phyloP scores from a whole-genome alignment of 2,329 filamentous ascomycete species.

The Albifimbria verrucaria region DNA sequence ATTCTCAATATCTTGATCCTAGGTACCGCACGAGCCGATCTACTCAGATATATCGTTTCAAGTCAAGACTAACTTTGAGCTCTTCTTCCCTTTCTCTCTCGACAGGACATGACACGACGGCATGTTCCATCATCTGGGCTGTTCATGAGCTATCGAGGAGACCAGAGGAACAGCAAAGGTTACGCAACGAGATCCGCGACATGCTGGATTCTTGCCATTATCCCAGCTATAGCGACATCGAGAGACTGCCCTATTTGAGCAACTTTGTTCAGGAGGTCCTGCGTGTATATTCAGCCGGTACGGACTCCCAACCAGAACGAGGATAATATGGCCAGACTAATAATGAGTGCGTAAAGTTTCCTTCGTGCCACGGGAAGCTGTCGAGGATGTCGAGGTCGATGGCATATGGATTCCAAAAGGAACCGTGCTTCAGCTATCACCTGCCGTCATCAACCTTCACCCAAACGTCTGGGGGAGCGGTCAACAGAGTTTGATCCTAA shows the following conservation, averaged over 20 bases:
- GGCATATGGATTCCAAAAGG: constrained; percentile 34
- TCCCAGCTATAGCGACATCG: constrained; percentile 18
- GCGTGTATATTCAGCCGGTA: constrained; percentile 36
- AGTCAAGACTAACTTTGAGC: too few species aligned
- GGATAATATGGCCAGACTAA: neutral
- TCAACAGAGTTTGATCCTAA: constrained; percentile 32
- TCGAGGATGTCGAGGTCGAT: constrained; percentile 29
- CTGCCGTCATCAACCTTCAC: constrained; percentile 31
- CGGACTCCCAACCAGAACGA: neutral
- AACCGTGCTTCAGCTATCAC: constrained; percentile 33
- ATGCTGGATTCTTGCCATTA: constrained; percentile 9
- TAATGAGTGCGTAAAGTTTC: constrained; percentile 19
- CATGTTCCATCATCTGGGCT: too few species aligned
- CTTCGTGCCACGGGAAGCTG: constrained; percentile 29
- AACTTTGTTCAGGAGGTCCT: constrained; percentile 42
- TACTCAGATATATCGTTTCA: too few species aligned
- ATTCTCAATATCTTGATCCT: constrained; percentile 41
- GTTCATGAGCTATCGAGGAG: constrained; percentile 35
- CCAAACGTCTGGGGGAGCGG: constrained; percentile 34
- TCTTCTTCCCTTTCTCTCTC: too few species aligned
- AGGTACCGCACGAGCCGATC: too few species aligned
- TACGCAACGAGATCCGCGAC: constrained; percentile 33
- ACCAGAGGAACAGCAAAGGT: constrained; percentile 31
- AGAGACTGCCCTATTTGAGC: constrained; percentile 32
- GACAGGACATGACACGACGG: constrained; percentile 38